Evolutionary conservation across 495 filamentous ascomycete genomes (phyloP), one percentile per base, ranked within the genome.

Genomic region (Talaromyces stipitatus): DNA sequence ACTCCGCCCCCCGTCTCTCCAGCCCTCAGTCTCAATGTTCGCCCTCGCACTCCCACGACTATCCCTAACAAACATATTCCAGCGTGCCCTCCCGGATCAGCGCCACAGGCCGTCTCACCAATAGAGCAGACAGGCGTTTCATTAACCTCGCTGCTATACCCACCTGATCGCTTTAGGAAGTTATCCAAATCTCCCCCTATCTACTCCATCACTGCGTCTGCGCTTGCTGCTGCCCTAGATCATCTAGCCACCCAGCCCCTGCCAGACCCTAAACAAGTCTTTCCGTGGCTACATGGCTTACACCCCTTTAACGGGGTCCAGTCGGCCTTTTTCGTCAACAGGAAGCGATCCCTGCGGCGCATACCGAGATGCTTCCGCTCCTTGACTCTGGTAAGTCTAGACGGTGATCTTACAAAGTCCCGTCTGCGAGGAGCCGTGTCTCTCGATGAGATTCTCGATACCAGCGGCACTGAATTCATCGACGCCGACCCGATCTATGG

Each of bases 221-320:
- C 76, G 6, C 77, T 97, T 29, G 80, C 82, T 16, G 81, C 84
- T 10, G 89, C 92, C 2, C 61, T 96, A 8, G 82, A 92, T 59
- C 81, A 92, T 59, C 69, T 82, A 56, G 81, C 92, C 0, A 79
- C 82, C 3, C 90, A 95, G 61, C 84, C 88, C 10, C 70, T 97
- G 22, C 92, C 94, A 8, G 88, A 95, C 58, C 85, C 95, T 1
- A 77, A 82, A 9, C 79, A 83, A 58, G 86, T 96, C 61, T 98
- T 97, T 64, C 94, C 94, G n/a, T 98, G 94, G 94, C 78, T 96
- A 8, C 94, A 98, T 74, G 94, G 94, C 20, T 72, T 97, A n/a
- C 92, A 97, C 62, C 84, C 87, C 3, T 82, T 84, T 54, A 98
- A 97, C 64, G 84, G 89, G 43, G 78, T 96, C 54, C 94, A 98